Evolutionary conservation across 2,329 filamentous ascomycete species (phyloP), one percentile per base, ranked within the genome.

Genomic region (Phaeosphaeria sp.): DNA sequence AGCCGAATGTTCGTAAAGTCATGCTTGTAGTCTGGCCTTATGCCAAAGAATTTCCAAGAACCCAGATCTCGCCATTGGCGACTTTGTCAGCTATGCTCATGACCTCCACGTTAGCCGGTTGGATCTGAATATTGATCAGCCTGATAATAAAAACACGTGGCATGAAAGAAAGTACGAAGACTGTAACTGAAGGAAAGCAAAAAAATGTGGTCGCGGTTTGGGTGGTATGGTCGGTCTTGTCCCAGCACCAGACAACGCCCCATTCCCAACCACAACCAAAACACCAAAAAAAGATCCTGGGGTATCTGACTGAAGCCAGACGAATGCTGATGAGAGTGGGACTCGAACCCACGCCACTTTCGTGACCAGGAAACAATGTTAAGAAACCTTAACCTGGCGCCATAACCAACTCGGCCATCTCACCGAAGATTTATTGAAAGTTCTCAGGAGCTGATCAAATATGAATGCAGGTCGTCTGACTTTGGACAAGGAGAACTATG

Each of bases 11-110:
- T 48, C 44, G 36, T 58, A 39, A 51, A 24, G 13, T n/a, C 20
- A 39, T 48, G 22, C 33, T 7, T 7, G 21, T 30, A 27, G 24
- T 45, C 21, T 45, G n/a, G 21, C 15, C 22, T 27, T 64, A 75
- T 36, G 62, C 86, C 57, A 89, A 70, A 22, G 89, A 85, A 4
- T 82, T 83, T 64, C 86, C 86, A 58, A 91, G 72, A 39, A 93
- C 84, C 92, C 92, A 96, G 66, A 98, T 84, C 78, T 98, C 91
- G 3, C 95, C 95, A 74, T 98, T 99, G 3, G 87, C 85, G 18
- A 96, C 93, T 59, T 87, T 85, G 65, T 89, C 89, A 1, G 89
- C 89, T 51, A 96, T 83, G 56, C 82, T 87, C 43, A 88, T 86
- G 15, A 98, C 90, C 75, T 93, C 88, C 44, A 97, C 86, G 63